Conservation (phyloP, 495 filamentous ascomycete species). For the Pyrenula aspistea region DNA sequence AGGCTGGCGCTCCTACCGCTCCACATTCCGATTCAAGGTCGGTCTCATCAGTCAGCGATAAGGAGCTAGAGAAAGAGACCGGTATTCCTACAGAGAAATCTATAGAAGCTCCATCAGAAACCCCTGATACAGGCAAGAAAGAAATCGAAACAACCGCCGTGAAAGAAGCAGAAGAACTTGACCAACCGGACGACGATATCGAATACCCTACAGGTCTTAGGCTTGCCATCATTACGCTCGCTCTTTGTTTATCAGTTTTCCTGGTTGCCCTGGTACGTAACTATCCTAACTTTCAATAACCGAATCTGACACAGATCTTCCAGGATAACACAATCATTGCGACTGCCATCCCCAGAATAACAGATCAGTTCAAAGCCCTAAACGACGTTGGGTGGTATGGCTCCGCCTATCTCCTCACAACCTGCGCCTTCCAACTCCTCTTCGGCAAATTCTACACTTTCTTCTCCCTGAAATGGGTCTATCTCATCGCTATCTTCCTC, state of each 20-base stretch:
- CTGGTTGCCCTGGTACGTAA: constrained; percentile 47
- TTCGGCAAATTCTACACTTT: constrained; percentile 75
- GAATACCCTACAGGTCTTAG: constrained; percentile 40
- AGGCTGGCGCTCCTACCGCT: background rate
- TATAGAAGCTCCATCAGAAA: background rate
- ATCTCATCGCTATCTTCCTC: constrained; percentile 54
- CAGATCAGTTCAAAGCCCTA: constrained; percentile 63
- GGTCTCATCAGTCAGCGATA: background rate
- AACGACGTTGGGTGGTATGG: constrained; percentile 78
- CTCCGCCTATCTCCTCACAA: constrained; percentile 56
- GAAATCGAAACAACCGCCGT: constrained; percentile 10
- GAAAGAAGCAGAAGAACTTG: constrained; percentile 10
- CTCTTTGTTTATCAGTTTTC: constrained; percentile 51
- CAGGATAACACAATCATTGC: constrained; percentile 71
- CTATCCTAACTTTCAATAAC: constrained; percentile 1
- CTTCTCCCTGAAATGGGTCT: constrained; percentile 64
- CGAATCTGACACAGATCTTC: constrained; percentile 2
- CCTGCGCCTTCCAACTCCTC: constrained; percentile 56
- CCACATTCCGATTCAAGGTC: background rate
- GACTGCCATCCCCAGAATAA: constrained; percentile 76
- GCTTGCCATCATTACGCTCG: constrained; percentile 44
- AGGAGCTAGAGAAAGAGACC: background rate
- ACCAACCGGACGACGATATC: constrained; percentile 17
- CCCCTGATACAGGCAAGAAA: background rate
- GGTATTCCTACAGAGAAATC: background rate